Conservation (phyloP, 2,329 filamentous ascomycete species). For the Magnaporthales sp. region DNA sequence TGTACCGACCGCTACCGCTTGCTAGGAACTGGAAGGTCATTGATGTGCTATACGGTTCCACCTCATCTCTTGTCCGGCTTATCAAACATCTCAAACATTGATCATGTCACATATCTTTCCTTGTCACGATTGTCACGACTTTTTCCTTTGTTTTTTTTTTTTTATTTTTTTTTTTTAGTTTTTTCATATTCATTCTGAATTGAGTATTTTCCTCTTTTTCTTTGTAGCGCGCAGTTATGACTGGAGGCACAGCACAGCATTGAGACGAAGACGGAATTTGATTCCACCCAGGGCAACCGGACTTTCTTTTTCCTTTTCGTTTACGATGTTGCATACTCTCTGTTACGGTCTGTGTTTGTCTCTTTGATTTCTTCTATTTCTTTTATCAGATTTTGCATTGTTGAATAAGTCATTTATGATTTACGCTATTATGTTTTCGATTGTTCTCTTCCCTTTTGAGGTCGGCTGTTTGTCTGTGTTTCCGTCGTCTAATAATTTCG, state of each 20-base stretch:
- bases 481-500: not conserved
- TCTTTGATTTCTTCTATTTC: conserved; percentile 1
- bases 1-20: conserved; percentile 9
- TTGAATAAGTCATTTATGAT: not conserved
- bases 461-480: not conserved
- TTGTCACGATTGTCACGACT: not conserved
- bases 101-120: not conserved
- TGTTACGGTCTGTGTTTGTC: conserved; percentile 3
- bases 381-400: not conserved
- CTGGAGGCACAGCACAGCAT: not conserved
- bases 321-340: not conserved
- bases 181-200: conserved; percentile 10
- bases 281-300: not conserved
- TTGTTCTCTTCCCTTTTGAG: not conserved
- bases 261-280: not conserved
- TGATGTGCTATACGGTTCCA: not conserved
- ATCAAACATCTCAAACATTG: not conserved
- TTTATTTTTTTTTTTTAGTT: too few species aligned
- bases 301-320: conserved; percentile 1
- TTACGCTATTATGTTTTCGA: not conserved
- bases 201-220: conserved; percentile 14
- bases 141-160: not conserved
- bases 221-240: conserved; percentile 14
- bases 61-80: not conserved
- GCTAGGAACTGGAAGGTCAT: conserved; percentile 7